Conservation (phyloP, 2,329 filamentous ascomycete genomes). For the Colletotrichum sojae region DNA sequence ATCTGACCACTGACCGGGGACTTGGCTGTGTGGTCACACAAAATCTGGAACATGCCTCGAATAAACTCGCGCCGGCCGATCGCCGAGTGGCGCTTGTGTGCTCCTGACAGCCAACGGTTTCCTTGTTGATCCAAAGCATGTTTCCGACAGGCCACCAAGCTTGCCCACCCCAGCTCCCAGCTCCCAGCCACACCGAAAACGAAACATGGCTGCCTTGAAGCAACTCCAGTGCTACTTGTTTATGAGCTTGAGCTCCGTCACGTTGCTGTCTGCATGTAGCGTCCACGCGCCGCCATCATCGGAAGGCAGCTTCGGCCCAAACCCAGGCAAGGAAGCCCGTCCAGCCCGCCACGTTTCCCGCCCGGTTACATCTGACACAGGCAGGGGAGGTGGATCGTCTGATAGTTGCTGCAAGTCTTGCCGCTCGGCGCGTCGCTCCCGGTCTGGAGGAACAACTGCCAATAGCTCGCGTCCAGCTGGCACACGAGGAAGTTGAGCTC, state of each 20-base stretch:
- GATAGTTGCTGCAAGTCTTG: conserved; percentile 66
- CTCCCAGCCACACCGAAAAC: not conserved
- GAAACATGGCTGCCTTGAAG: not conserved
- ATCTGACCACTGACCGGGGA: not conserved
- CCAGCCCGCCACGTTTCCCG: too few species aligned
- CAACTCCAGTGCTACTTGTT: not conserved
- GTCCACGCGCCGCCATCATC: not conserved
- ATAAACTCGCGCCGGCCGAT: conserved; percentile 3
- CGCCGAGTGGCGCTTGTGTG: not conserved
- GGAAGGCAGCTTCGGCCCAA: too few species aligned
- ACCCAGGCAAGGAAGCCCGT: too few species aligned
- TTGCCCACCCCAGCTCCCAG: not conserved
- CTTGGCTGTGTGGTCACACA: not conserved
- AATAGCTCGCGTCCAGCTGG: conserved; percentile 58
- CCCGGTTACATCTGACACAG: conserved; percentile 53
- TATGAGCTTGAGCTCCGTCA: not conserved
- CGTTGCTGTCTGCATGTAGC: conserved; percentile 32
- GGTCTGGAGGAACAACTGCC: conserved; percentile 67
- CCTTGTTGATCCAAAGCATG: conserved; percentile 24
- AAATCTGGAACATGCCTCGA: conserved; percentile 8
- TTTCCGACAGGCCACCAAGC: conserved; percentile 12
- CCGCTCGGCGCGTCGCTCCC: conserved; percentile 64
- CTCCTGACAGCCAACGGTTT: conserved; percentile 24
- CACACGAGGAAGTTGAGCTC: conserved; percentile 68
- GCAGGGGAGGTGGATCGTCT: conserved; percentile 68